Base-by-base conservation (phyloP, 2,329 filamentous ascomycete genomes). In the Sporothrix dimorphospora region DNA sequence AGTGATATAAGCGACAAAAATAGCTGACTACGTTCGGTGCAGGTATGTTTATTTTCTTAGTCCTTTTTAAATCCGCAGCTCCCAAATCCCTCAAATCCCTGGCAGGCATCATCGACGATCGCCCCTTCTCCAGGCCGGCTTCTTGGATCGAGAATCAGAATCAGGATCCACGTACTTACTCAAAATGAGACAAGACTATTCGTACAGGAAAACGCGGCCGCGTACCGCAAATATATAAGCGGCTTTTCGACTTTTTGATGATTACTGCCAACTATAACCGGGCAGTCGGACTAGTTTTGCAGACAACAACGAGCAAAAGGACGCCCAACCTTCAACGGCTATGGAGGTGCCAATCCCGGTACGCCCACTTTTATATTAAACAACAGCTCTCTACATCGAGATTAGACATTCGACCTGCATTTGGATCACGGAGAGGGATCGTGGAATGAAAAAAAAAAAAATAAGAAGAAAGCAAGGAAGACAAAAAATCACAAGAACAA, bases 381-480 rank as follows among this genome's bases (percentile, higher is more conserved):
- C 2, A 47, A 14, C 19, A 34, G 27, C 16, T 38, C 2, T 34
- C 40, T 42, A 47, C 61, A 47, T 66, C 63, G 63, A 66, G 63
- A 66, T 66, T 24, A 24, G 27, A 47, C 63, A 66, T 66, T 24
- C 42, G 27, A 47, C 63, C 61, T 49, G 57, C 57, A 63, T 66
- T 34, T 12, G 40, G 38, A 19, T 30, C 61, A 47, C 61, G 21
- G 24, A n/a, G 21, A 66, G 24, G 61, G 45, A 24, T 5, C 63
- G 11, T 34, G 63, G 16, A 66, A 49, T 30, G 24, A 49, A 30
- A 34, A n/a, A 30, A 19, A 40, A 19, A 27, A n/a, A 24, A 38
- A 42, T 34, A 34, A 34, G 24, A 16, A n/a, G 42, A 49, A 11
- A 34, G 5, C 2, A 30, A 14, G 6, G 7, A 42, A 24, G 24